Base-by-base conservation (phyloP, 148 eudicot genomes). In the Arbutus unedo region DNA sequence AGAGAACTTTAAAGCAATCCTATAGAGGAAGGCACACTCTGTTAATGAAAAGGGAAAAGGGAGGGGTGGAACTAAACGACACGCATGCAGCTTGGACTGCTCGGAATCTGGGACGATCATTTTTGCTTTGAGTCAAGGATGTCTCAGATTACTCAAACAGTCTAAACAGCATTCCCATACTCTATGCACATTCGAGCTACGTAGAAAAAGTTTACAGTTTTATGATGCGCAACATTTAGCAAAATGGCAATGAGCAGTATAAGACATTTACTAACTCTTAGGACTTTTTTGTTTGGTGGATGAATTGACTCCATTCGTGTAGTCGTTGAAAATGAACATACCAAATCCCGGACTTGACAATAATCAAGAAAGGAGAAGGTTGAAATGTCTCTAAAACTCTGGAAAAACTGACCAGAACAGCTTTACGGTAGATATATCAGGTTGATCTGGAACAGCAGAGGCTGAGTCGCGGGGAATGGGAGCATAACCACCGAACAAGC, bases 401-500 rank as follows among this genome's bases (percentile, higher is more conserved):
- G 53, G 43, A 13, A 84, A 86, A 23, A 81, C 86, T 87, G 73
- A 92, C 95, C 90, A 80, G 71, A 77, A 89, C 78, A 89, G 85
- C 78, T 79, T 82, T 71, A 72, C 75, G 31, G 84, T 15, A 81
- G 83, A 59, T 21, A 80, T 41, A 16, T 51, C 76, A 49, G 75
- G 82, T 71, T 82, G 84, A 68, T 80, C 74, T 84, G 74, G 85
- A 74, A 82, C 85, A 85, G 85, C 68, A 38, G 89, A 85, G 50
- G 87, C 76, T 0, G 86, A 79, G 57, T 83, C 91, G 77, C 85
- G 90, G 10, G 98, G 91, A 82, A 93, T 89, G 54, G 98, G 98
- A 89, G 98, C 98, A 87, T 88, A 93, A 56, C 98, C 98, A 77
- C 98, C 98, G 80, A 93, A 93, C 5, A 91, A 87, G 81, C 88